Evolutionary conservation across 179 eudicot species (phyloP), one percentile per base, ranked within the genome.

Genomic region (Spinacia oleracea): DNA sequence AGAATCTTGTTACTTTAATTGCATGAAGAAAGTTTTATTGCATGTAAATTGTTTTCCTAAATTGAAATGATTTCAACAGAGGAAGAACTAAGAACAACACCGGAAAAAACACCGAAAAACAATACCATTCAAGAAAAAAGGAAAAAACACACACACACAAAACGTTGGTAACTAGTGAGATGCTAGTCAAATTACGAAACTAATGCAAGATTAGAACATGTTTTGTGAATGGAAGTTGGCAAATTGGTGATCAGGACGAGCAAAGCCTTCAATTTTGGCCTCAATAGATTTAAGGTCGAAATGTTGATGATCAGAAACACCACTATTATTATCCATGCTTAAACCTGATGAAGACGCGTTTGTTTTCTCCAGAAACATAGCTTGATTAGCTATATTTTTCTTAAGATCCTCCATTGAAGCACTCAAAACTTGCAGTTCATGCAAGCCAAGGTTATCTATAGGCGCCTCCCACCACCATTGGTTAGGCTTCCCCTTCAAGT

Each of bases 401-500:
- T 88, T 90, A 56, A 90, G 88, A 74, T 87, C 90, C 15, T 88
- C 84, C 88, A 90, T 76, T 20, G 91, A 85, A 23, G 82, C 86
- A 78, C 86, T 66, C 43, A 89, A 68, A 43, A 83, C 79, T 66
- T 83, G 85, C 3, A 89, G 83, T 60, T 89, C 91, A 23, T 83
- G 79, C 34, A 81, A 80, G 0, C 80, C 84, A 11, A 89, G 84
- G 66, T 80, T 81, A 9, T 83, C 84, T 6, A 87, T 72, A 12
- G 91, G 89, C 5, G 87, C 80, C 68, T 89, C 91, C 91, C 91
- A 89, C 89, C 91, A 88, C 56, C 80, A 83, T 34, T 80, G 86
- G 72, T 34, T 50, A 74, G 86, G 31, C 63, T 82, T 53, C 23
- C 75, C 84, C 46, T 83, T 83, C 80, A 84, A 65, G 53, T 77